Evolutionary conservation across 2,329 filamentous ascomycete species (phyloP).

Genomic region (Venturiaceae sp.): DNA sequence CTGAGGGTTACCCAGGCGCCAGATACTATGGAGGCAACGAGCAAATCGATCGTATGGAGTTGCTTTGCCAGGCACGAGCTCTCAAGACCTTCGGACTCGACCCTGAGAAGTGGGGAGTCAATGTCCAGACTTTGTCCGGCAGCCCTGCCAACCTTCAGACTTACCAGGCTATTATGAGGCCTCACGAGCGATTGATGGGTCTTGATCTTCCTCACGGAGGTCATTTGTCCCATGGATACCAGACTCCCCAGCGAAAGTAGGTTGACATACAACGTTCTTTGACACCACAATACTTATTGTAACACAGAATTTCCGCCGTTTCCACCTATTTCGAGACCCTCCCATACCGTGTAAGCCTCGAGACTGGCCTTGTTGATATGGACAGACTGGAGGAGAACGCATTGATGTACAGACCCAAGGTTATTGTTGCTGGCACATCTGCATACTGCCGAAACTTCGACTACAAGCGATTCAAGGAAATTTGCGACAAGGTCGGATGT

Average conservation of each 20-base stretch:
- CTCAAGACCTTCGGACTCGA: slow-evolving; percentile 79
- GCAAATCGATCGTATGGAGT: slow-evolving; percentile 85
- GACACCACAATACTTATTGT: slow-evolving; percentile 44
- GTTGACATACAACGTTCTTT: slow-evolving; percentile 17
- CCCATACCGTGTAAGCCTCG: slow-evolving; percentile 83
- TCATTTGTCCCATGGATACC: slow-evolving; percentile 94
- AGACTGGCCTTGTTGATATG: slow-evolving; percentile 92
- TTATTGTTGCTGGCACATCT: slow-evolving; percentile 88
- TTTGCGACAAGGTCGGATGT: slow-evolving; percentile 82
- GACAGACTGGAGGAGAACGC: slow-evolving; percentile 81
- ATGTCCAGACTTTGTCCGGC: slow-evolving; percentile 78
- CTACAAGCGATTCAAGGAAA: slow-evolving; percentile 84
- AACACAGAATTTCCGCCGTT: slow-evolving; percentile 80
- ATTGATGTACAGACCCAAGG: slow-evolving; percentile 83
- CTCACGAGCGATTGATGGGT: slow-evolving; percentile 94
- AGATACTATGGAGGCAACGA: slow-evolving; percentile 96
- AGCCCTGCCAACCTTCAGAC: slow-evolving; percentile 96
- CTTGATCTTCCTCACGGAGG: slow-evolving; percentile 90
- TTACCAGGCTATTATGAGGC: slow-evolving; percentile 94
- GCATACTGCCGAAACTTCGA: slow-evolving; percentile 95
- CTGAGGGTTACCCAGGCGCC: slow-evolving; percentile 92
- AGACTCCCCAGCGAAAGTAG: slow-evolving; percentile 86
- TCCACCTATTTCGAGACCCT: slow-evolving; percentile 99
- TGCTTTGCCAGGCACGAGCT: slow-evolving; percentile 81
- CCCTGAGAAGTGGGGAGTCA: slow-evolving; percentile 87